These are phyloP conservation scores for Musa balbisiana DNA, from an alignment of 202 grass and related monocot genomes.

Conservation along the genomic window DNA sequence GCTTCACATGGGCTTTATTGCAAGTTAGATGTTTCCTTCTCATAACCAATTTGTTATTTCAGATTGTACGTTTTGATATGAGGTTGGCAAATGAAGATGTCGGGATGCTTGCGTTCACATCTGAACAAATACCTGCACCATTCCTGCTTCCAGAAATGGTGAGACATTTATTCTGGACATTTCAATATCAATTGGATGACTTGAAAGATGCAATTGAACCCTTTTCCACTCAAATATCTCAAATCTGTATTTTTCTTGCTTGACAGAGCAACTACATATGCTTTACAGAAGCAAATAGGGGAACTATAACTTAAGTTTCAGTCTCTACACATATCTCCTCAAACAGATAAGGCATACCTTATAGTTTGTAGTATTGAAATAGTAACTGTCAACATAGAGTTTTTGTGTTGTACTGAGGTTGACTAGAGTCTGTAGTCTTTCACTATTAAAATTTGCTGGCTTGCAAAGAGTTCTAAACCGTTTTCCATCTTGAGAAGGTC, in stretches of 20 bases:
- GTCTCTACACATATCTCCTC: not conserved
- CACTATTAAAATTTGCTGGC: not conserved
- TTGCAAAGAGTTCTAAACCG: not conserved
- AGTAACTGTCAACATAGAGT: not conserved
- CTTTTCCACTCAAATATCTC: not conserved
- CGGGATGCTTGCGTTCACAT: conserved; percentile 93
- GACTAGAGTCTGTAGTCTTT: not conserved
- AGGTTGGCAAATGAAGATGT: conserved; percentile 98
- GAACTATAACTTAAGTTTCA: not conserved
- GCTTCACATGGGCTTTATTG: not conserved
- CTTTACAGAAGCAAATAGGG: not conserved
- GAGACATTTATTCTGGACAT: conserved; percentile 10
- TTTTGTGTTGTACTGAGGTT: not conserved
- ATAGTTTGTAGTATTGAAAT: not conserved
- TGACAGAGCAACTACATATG: not conserved
- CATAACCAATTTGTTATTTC: conserved; percentile 14
- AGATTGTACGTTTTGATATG: conserved; percentile 96
- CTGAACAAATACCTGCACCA: conserved; percentile 95
- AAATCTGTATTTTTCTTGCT: not conserved
- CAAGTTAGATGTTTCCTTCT: not conserved
- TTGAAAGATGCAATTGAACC: not conserved
- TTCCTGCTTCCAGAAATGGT: conserved; percentile 98
- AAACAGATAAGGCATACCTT: not conserved
- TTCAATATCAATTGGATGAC: not conserved
- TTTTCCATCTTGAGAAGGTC: not conserved